Conservation (phyloP, 2,329 filamentous ascomycete genomes). For the Venturia asperata region DNA sequence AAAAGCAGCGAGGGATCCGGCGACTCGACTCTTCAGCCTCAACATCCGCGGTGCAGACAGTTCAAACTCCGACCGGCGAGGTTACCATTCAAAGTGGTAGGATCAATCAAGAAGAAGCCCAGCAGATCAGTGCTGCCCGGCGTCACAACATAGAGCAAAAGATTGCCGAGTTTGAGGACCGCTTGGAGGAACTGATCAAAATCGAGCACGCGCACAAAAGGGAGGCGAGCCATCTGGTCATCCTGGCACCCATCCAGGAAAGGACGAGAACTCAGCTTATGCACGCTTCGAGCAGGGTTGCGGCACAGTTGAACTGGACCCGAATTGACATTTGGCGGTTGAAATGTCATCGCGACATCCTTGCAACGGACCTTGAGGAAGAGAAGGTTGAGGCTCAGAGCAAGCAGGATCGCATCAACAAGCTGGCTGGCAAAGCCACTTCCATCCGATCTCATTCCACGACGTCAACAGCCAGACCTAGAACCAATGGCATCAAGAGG, state of each 20-base stretch:
- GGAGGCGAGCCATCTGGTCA: constrained; percentile 82
- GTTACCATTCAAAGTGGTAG: constrained; percentile 65
- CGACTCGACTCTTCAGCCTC: constrained; percentile 56
- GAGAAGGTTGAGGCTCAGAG: constrained; percentile 41
- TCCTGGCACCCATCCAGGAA: constrained; percentile 84
- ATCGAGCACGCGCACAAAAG: constrained; percentile 75
- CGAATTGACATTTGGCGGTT: constrained; percentile 88
- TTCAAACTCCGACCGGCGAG: constrained; percentile 66
- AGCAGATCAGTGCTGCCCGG: constrained; percentile 77
- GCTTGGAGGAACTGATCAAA: constrained; percentile 63
- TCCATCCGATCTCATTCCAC: constrained; percentile 16
- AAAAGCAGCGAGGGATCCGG: constrained; percentile 63
- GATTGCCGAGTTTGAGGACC: constrained; percentile 75
- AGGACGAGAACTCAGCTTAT: constrained; percentile 82
- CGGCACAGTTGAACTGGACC: constrained; percentile 89
- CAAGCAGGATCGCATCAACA: constrained; percentile 16
- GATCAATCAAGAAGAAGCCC: constrained; percentile 74
- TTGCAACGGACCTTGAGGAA: constrained; percentile 78
- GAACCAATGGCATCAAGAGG: constrained; percentile 14
- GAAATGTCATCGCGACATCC: constrained; percentile 82
- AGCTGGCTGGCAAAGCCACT: neutral
- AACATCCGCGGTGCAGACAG: constrained; percentile 41
- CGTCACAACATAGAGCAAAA: constrained; percentile 76
- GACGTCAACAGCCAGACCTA: constrained; percentile 14
- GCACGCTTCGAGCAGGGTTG: constrained; percentile 73